Evolutionary conservation across 805 yeast genomes (phyloP), one percentile per base, ranked within the genome.

Genomic region (Kodamaea leandrae): DNA sequence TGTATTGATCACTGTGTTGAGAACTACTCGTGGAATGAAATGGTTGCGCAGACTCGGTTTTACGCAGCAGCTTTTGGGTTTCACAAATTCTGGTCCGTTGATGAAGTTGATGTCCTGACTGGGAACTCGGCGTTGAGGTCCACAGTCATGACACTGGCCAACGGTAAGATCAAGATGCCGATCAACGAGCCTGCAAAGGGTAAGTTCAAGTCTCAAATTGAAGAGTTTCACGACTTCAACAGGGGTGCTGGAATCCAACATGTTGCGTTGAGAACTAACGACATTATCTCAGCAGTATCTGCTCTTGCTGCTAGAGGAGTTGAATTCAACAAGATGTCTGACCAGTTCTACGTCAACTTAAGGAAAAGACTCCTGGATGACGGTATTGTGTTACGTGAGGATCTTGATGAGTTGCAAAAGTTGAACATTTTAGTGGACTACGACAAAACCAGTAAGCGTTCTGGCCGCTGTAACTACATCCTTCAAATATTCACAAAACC

Each of bases 191-290:
- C 96, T 0, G 91, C 88, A 0, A 57, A 66, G 36, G 87, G 90
- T 1, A 57, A 66, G 30, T 74, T 74, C 55, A 77, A 71, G 54
- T 80, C 90, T 3, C 96, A 87, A 55, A 82, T 87, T 44, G 95
- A 86, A 60, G 96, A 87, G 60, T 87, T 83, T 55, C 61, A 83
- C 47, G 83, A 81, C 39, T 87, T 68, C 53, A 74, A 86, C 57
- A 76, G 77, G 36, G 95, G 96, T 0, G 84, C 95, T 0, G 96
- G 96, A 3, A 76, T 88, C 25, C 96, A 87, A 62, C 96, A 87
- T 55, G 66, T 87, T 53, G 96, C 96, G 0, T 58, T 87, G 17
- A 61, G 66, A 37, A 86, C 91, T 0, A 60, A 66, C 19, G 70
- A 84, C 57, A 86, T 87, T 28, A 50, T 86, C 15, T 55, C 57